phyloP scores from a whole-genome alignment of 2,329 filamentous ascomycete species.

The Fusarium coicis region DNA sequence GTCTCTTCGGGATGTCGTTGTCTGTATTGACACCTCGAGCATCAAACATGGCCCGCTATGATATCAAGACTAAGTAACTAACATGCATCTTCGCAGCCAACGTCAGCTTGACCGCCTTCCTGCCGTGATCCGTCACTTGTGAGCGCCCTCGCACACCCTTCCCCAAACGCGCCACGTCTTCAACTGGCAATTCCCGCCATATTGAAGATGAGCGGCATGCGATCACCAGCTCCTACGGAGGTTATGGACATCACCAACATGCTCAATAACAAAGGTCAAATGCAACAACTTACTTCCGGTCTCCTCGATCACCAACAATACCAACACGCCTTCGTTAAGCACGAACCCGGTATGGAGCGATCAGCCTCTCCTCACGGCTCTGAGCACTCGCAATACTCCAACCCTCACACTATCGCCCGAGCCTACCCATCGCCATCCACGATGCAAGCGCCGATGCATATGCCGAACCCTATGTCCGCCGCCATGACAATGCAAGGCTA shows the following conservation, averaged over 20 bases:
- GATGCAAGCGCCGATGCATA: slow-evolving; percentile 62
- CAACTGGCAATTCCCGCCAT: slow-evolving; percentile 28
- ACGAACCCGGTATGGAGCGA: slow-evolving; percentile 60
- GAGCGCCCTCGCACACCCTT: slow-evolving; percentile 35
- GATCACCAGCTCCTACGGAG: slow-evolving; percentile 58
- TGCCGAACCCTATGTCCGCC: slow-evolving; percentile 56
- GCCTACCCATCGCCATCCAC: slow-evolving; percentile 64
- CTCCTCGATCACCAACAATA: slow-evolving; percentile 47
- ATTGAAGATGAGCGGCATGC: slow-evolving; percentile 51
- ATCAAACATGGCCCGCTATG: neutral
- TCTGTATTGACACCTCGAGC: slow-evolving; percentile 7
- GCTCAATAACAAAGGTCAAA: slow-evolving; percentile 60
- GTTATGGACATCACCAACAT: slow-evolving; percentile 65
- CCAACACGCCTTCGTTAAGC: slow-evolving; percentile 50
- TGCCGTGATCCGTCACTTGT: slow-evolving; percentile 40
- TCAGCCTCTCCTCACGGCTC: slow-evolving; percentile 69
- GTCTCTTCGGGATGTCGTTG: slow-evolving; percentile 2
- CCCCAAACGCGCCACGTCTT: slow-evolving; percentile 37
- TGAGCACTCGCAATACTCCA: slow-evolving; percentile 67
- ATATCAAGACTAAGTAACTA: slow-evolving; percentile 18
- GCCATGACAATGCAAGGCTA: slow-evolving; percentile 58
- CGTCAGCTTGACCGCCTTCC: slow-evolving; percentile 39
- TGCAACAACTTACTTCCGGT: slow-evolving; percentile 50
- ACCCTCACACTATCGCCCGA: slow-evolving; percentile 58
- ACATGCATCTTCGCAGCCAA: slow-evolving; percentile 35